Base-by-base conservation (phyloP, 176 grass and related monocot genomes). In the Dendrocalamus sinicus region DNA sequence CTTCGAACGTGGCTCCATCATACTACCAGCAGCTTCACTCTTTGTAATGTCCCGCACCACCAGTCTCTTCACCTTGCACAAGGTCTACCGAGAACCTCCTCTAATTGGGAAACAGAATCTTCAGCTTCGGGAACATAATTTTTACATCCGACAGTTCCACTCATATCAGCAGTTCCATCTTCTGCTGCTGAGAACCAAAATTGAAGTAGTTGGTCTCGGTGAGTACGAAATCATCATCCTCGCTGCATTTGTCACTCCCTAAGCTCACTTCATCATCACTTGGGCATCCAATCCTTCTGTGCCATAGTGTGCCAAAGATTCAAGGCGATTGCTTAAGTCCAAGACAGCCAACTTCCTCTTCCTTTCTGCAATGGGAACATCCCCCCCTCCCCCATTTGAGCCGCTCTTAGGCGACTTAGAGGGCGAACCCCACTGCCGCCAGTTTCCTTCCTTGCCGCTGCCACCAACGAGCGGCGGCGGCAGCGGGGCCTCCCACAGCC, bases 271-370 rank as follows among this genome's bases (percentile, higher is more conserved):
- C 62, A 32, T 76, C 70, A 46, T 70, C 81, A 62, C 71, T 76
- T 60, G 64, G 73, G 67, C 70, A 76, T 86, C n/a, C n/a, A n/a
- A n/a, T n/a, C 85, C 83, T 70, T 62, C 71, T 62, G 24, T 16
- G 80, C 70, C 84, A 85, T 17, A 68, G 48, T 50, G 30, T n/a
- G n/a, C 71, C 59, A 86, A 70, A 71, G 83, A 79, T 86, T 69
- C 76, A n/a, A 90, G 77, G 9, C 80, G 30, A 55, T 83, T 77
- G 72, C 88, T 90, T 54, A 90, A 82, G 68, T 90, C 85, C 78
- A 90, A 81, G 45, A 86, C 78, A 64, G 63, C 83, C 47, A 51
- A 81, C 83, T 74, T 89, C 83, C 6, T 35, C 77, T 20, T 81
- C 77, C 70, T 53, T 54, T 68, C 32, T 71, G 30, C 1, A 32